phyloP scores from a whole-genome alignment of 202 grass and related monocot genomes.

The Digitaria exilis region DNA sequence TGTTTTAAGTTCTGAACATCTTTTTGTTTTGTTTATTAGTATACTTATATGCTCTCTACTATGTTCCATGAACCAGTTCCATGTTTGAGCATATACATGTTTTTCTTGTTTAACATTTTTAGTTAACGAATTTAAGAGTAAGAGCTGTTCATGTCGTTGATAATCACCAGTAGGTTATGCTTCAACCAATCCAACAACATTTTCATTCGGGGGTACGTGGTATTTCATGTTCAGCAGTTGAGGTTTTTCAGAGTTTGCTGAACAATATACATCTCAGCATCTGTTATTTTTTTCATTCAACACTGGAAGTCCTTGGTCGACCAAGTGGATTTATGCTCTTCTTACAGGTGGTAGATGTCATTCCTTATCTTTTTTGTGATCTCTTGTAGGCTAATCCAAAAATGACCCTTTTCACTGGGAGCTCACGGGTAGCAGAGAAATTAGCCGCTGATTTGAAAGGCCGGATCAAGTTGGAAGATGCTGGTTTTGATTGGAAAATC shows the following conservation, averaged over 20 bases:
- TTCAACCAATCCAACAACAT: not conserved
- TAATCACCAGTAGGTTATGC: slow-evolving; percentile 2
- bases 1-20: not conserved
- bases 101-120: not conserved
- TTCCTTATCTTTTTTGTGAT: slow-evolving; percentile 31
- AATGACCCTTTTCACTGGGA: slow-evolving; percentile 98
- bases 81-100: slow-evolving; percentile 18
- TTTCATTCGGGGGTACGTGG: slow-evolving; percentile 1
- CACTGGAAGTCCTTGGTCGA: slow-evolving; percentile 19
- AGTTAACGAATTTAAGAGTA: slow-evolving; percentile 9
- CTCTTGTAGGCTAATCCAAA: slow-evolving; percentile 79
- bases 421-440: slow-evolving; percentile 87
- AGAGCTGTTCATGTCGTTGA: slow-evolving; percentile 1
- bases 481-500: slow-evolving; percentile 99
- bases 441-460: slow-evolving; percentile 87
- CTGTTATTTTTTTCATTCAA: not conserved
- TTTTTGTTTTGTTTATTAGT: not conserved
- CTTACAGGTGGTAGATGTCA: slow-evolving; percentile 17
- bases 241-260: not conserved
- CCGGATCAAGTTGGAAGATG: slow-evolving; percentile 91
- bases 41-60: not conserved
- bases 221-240: slow-evolving; percentile 1
- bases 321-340: not conserved
- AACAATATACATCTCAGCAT: not conserved
- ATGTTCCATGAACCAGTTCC: not conserved